These are phyloP conservation scores for Cladosporium colombiae DNA, from an alignment of 2,329 filamentous ascomycete genomes.

Conservation along the genomic window DNA sequence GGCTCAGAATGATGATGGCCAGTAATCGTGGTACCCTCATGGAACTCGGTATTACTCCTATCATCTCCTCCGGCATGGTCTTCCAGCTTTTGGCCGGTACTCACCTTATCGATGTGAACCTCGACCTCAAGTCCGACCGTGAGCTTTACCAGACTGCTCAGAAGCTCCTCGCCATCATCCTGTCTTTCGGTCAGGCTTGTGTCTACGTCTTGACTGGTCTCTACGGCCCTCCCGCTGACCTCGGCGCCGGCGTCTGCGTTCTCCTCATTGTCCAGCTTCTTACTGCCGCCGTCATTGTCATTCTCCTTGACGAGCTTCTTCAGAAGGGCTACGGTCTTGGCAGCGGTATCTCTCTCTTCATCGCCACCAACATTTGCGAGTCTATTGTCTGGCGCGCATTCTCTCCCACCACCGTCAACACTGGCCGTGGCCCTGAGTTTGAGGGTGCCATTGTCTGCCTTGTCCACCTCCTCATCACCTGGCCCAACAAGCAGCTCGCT, in stretches of 20 bases:
- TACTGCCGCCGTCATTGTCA: slow-evolving; percentile 96
- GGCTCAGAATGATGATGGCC: slow-evolving; percentile 99
- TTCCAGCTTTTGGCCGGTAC: slow-evolving; percentile 99
- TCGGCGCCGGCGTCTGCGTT: slow-evolving; percentile 97
- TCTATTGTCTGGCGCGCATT: slow-evolving; percentile 99
- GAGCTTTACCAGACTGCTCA: slow-evolving; percentile 99
- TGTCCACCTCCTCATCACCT: slow-evolving; percentile 96
- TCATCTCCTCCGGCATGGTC: slow-evolving; percentile 99
- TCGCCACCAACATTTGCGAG: slow-evolving; percentile 99
- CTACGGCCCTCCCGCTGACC: slow-evolving; percentile 93
- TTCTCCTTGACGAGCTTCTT: slow-evolving; percentile 96
- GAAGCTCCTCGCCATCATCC: slow-evolving; percentile 94
- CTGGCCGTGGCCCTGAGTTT: slow-evolving; percentile 96
- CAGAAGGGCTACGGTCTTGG: slow-evolving; percentile 99
- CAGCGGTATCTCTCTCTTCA: slow-evolving; percentile 98
- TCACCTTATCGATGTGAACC: slow-evolving; percentile 99
- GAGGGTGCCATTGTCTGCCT: slow-evolving; percentile 97
- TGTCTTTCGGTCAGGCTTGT: slow-evolving; percentile 95
- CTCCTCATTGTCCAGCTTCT: slow-evolving; percentile 97
- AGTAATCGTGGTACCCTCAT: slow-evolving; percentile 68
- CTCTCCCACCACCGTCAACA: slow-evolving; percentile 99
- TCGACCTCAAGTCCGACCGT: slow-evolving; percentile 99
- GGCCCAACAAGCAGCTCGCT: slow-evolving; percentile 98
- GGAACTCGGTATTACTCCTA: slow-evolving; percentile 71
- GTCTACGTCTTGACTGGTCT: slow-evolving; percentile 98